Evolutionary conservation across 2,329 filamentous ascomycete genomes (phyloP), one percentile per base, ranked within the genome.

Genomic region (Paraphoma chrysanthemicola): DNA sequence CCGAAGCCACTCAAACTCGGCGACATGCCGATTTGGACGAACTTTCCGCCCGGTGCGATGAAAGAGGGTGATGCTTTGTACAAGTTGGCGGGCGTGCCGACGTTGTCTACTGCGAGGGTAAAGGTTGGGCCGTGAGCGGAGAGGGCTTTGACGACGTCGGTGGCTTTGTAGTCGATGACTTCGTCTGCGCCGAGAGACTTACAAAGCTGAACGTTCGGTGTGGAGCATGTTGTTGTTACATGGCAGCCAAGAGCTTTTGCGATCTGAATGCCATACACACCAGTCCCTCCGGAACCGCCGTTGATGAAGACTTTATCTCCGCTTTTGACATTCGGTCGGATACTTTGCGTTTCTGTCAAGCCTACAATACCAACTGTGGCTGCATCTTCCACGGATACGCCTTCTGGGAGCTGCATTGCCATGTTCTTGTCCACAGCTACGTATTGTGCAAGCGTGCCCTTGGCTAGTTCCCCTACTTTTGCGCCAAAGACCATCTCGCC

Each of bases 251-350:
- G 66, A 0, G 78, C 77, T 69, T 88, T 89, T 8, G 87, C 87
- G 44, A 90, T 82, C 67, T 90, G 88, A 51, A 90, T 85, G 0
- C 80, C 83, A 54, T 82, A 88, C 0, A 82, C 80, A 0, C 88
- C 88, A 0, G 80, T 83, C 0, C 88, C 88, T 9, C 88, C 88
- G 6, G 82, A 85, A 0, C 86, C 87, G 11, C 86, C 87, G 61
- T 90, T 89, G 70, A 90, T 83, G 65, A 90, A 86, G 7, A 90
- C 79, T 63, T 80, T 83, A 49, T 84, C 80, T 6, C 77, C 78
- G 6, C 62, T 54, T 54, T 77, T 78, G n/a, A 75, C 72, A 39
- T 77, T 67, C 0, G 74, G 73, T 6, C 64, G 62, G 23, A 81
- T 61, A 18, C 67, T 68, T 59, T 80, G 77, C 47, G 72, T 77